Evolutionary conservation across 768 basidiomycete genomes (phyloP).

Genomic region (Amyloporia xantha): DNA sequence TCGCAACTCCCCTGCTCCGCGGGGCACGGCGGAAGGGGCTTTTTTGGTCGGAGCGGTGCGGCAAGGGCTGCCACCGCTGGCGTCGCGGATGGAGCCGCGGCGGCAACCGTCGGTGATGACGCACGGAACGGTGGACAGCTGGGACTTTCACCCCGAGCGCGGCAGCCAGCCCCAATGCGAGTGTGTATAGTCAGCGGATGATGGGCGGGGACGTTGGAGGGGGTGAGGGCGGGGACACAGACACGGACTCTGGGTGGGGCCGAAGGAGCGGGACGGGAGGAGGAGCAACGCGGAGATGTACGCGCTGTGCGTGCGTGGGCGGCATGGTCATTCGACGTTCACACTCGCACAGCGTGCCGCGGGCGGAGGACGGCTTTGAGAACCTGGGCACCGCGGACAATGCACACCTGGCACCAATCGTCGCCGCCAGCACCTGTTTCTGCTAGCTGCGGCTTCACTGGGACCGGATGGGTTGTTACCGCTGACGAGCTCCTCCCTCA

Average conservation of each 20-base stretch:
- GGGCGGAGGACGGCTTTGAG: slow-evolving; percentile 8
- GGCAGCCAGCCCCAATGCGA: slow-evolving; percentile 22
- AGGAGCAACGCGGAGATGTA: slow-evolving; percentile 17
- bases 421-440: no score
- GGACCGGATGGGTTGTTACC: no score
- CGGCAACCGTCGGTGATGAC: slow-evolving; percentile 33
- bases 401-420: no score
- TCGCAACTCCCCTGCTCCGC: slow-evolving; percentile 76
- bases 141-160: slow-evolving; percentile 65
- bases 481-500: slow-evolving; percentile 86
- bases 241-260: slow-evolving; percentile 20
- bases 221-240: slow-evolving; percentile 26
- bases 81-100: slow-evolving; percentile 63
- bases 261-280: not conserved
- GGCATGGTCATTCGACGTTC: slow-evolving; percentile 10
- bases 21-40: slow-evolving; percentile 67
- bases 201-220: slow-evolving; percentile 13
- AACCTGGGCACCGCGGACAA: not conserved
- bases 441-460: no score
- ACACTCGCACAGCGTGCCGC: slow-evolving; percentile 12
- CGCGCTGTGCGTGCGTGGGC: slow-evolving; percentile 15
- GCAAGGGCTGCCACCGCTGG: slow-evolving; percentile 65
- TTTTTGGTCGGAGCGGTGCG: slow-evolving; percentile 76
- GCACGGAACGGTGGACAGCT: slow-evolving; percentile 62
- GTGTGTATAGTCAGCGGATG: slow-evolving; percentile 13